Evolutionary conservation across 495 filamentous ascomycete species (phyloP).

Genomic region (Letharia columbiana): DNA sequence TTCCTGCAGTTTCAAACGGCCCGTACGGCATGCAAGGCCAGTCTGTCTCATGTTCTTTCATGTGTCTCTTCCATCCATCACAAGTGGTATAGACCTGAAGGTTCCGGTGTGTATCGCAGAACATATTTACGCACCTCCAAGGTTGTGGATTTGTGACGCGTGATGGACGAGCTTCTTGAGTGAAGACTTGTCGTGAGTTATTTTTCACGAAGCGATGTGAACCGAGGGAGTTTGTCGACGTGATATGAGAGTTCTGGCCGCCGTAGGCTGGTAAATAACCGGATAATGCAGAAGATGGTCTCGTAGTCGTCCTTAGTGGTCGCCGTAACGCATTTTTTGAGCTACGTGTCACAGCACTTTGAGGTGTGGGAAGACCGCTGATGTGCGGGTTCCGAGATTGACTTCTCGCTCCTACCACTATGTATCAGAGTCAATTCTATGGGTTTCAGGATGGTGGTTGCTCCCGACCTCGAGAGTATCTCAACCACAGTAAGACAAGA

Average conservation of each 20-base stretch:
- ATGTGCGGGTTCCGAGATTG: background rate
- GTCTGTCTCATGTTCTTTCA: constrained; percentile 8
- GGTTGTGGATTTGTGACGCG: background rate
- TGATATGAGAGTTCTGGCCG: background rate
- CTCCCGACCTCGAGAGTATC: background rate
- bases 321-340: background rate
- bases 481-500: background rate
- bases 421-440: background rate
- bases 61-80: constrained; percentile 14
- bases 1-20: background rate
- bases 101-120: background rate
- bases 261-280: background rate
- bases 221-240: background rate
- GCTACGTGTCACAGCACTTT: too few species aligned
- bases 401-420: background rate
- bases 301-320: background rate
- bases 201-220: background rate
- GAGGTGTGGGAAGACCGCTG: background rate
- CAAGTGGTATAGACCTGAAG: background rate
- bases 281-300: background rate
- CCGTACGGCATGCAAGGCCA: constrained; percentile 3
- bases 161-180: background rate
- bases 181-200: background rate
- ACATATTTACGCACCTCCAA: background rate
- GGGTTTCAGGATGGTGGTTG: too few species aligned